phyloP scores from a whole-genome alignment of 2,329 filamentous ascomycete genomes.

The Lachnellula cervina region DNA sequence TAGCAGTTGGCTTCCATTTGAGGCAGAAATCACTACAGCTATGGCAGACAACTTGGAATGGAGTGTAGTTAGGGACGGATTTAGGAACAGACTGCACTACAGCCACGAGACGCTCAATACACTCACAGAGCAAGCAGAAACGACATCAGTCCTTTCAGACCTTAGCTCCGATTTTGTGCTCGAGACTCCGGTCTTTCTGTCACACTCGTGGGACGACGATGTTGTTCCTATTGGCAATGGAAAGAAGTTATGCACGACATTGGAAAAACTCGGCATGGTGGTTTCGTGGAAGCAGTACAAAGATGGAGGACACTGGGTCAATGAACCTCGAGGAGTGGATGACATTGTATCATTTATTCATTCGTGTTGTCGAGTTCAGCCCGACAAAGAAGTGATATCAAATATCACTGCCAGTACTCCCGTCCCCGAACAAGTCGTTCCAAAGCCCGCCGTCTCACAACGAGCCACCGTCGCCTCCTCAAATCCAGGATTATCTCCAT shows the following conservation, averaged over 20 bases:
- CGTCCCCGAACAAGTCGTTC: background rate
- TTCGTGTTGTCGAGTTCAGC: background rate
- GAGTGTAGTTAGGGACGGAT: conserved; percentile 1
- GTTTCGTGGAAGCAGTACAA: conserved; percentile 40
- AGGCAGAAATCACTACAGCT: conserved; percentile 2
- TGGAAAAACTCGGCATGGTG: conserved; percentile 35
- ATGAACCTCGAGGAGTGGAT: conserved; percentile 40
- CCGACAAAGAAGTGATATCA: background rate
- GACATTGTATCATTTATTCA: conserved; percentile 30
- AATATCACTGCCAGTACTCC: background rate
- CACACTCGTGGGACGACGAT: conserved; percentile 43
- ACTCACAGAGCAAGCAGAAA: background rate
- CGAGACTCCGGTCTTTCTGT: conserved; percentile 40
- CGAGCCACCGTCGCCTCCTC: too few relatives aligned
- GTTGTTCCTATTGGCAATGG: conserved; percentile 38
- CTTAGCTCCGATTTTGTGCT: background rate
- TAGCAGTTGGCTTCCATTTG: conserved; percentile 33
- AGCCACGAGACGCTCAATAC: background rate
- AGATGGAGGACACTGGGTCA: conserved; percentile 41
- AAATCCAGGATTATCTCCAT: too few relatives aligned
- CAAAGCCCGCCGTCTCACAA: too few relatives aligned
- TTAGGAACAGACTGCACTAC: conserved; percentile 1
- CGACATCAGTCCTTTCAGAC: conserved; percentile 1
- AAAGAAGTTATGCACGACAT: conserved; percentile 31
- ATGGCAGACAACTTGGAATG: conserved; percentile 2